phyloP scores from a whole-genome alignment of 352 stramenopile species.

The Pythium utonaiense region DNA sequence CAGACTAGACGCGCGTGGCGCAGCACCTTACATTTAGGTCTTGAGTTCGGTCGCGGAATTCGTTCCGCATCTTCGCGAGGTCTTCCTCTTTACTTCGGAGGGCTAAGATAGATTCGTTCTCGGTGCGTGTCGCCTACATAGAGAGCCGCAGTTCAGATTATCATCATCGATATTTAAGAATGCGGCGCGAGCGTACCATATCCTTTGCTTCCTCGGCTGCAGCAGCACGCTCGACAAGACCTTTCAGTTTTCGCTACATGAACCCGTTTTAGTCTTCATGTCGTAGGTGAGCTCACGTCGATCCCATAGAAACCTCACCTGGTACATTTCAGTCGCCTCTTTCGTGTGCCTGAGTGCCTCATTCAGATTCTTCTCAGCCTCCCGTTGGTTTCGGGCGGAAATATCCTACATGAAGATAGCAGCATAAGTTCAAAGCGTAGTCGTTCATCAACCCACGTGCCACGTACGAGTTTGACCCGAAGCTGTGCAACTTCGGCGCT shows the following conservation, averaged over 20 bases:
- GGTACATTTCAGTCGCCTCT: constrained; percentile 40
- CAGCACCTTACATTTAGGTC: constrained; percentile 48
- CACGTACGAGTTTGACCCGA: constrained; percentile 43
- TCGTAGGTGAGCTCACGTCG: background rate
- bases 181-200: constrained; percentile 26
- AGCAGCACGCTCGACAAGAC: constrained; percentile 41
- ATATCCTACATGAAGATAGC: constrained; percentile 28
- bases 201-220: constrained; percentile 59
- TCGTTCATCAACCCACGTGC: background rate
- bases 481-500: constrained; percentile 47
- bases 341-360: constrained; percentile 37
- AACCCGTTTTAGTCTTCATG: no score
- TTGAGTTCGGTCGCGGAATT: constrained; percentile 48
- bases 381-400: constrained; percentile 41
- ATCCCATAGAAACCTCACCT: constrained; percentile 34
- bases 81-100: constrained; percentile 53
- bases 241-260: constrained; percentile 42
- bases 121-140: constrained; percentile 19
- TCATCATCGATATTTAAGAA: background rate
- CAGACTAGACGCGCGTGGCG: no score
- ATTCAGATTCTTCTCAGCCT: constrained; percentile 44
- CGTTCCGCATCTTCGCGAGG: constrained; percentile 39
- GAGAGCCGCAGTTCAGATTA: background rate
- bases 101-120: constrained; percentile 43
- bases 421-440: background rate